Conservation (phyloP, 305 asterid genomes). For the Rubia balearica region DNA sequence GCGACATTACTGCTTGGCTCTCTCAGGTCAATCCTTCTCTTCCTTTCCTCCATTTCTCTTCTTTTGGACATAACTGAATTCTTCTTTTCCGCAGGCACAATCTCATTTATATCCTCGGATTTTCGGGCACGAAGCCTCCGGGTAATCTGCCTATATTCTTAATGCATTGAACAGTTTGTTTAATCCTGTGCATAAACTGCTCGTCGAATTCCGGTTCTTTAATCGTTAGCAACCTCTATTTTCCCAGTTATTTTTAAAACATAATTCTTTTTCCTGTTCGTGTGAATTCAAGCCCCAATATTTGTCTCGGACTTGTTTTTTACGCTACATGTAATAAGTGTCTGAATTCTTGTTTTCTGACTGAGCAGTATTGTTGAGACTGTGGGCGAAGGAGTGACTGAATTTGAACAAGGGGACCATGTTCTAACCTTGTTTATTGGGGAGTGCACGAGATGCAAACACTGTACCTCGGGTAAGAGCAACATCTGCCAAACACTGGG, state of each 20-base stretch:
- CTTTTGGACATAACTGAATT: not conserved
- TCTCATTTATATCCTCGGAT: conserved; percentile 70
- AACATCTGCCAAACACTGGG: conserved; percentile 79
- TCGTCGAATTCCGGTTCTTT: not conserved
- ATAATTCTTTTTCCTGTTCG: not conserved
- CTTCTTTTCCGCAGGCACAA: conserved; percentile 49
- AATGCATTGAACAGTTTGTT: too few species aligned
- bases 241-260: not conserved
- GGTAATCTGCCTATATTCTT: too few species aligned
- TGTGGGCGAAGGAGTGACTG: conserved; percentile 81
- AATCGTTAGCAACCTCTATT: not conserved
- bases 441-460: conserved; percentile 80
- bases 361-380: conserved; percentile 80
- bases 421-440: conserved; percentile 82
- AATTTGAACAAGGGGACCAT: conserved; percentile 70
- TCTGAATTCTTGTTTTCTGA: not conserved
- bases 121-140: conserved; percentile 98
- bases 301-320: not conserved
- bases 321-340: not conserved
- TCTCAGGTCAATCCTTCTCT: conserved; percentile 40
- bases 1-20: conserved; percentile 83
- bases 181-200: not conserved
- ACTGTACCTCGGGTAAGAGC: conserved; percentile 71
- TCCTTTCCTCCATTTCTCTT: not conserved
- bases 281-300: not conserved